Percentiles rank a stretch among this genome's conserved stretches.
These are phyloP conservation scores for Luvunga scandens DNA, from an alignment of 345 rosid genomes.

Conservation along the genomic window DNA sequence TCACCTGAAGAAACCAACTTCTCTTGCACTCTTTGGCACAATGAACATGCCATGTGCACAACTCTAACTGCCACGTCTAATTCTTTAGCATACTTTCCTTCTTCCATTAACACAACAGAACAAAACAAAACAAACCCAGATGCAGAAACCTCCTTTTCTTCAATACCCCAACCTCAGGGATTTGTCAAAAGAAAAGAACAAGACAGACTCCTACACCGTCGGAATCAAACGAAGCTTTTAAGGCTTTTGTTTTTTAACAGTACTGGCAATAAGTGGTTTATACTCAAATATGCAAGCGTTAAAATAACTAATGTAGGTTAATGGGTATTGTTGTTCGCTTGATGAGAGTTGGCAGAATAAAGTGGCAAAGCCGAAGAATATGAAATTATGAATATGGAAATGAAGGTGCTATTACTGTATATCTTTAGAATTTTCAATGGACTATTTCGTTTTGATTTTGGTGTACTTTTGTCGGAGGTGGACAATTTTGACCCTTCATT, in stretches of 20 bases:
- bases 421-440: too few relatives aligned
- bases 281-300: not conserved
- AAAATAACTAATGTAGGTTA: too few relatives aligned
- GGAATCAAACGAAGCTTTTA: not conserved
- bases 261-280: not conserved
- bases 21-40: slow-evolving; percentile 73
- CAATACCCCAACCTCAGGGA: slow-evolving; percentile 13
- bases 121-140: not conserved
- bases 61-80: slow-evolving; percentile 77
- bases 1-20: slow-evolving; percentile 39
- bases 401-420: too few relatives aligned
- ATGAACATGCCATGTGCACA: slow-evolving; percentile 76
- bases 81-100: slow-evolving; percentile 42
- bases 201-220: not conserved
- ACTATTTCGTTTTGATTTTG: too few relatives aligned
- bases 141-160: not conserved
- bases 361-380: too few relatives aligned
- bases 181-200: not conserved
- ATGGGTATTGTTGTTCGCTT: too few relatives aligned
- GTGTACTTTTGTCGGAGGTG: too few relatives aligned
- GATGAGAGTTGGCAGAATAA: too few relatives aligned
- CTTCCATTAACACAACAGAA: slow-evolving; percentile 18
- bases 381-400: too few relatives aligned
- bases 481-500: too few relatives aligned
- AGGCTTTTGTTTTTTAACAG: not conserved